Evolutionary conservation across 2,329 filamentous ascomycete species (phyloP).

Genomic region (Hortaea werneckii): DNA sequence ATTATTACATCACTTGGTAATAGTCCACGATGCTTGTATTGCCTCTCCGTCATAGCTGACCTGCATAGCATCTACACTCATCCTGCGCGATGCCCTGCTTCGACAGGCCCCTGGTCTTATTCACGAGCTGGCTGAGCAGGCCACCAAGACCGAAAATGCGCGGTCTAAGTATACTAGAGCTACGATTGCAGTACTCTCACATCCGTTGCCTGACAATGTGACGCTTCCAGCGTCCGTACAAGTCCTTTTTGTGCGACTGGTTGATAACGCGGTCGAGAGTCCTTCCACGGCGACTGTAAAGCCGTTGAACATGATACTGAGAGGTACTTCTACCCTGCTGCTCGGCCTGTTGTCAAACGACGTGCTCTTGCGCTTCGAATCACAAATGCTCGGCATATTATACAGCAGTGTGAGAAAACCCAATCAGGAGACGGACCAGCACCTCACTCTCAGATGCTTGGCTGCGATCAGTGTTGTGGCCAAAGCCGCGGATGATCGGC

Average conservation of each 20-base stretch:
- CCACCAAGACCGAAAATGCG: slow-evolving; percentile 11
- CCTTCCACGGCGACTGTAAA: slow-evolving; percentile 20
- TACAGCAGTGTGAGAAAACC: slow-evolving; percentile 9
- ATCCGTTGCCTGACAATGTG: slow-evolving; percentile 18
- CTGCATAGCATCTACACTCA: slow-evolving; percentile 8
- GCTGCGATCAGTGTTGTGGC: slow-evolving; percentile 26
- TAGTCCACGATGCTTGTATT: not conserved
- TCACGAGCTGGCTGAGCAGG: slow-evolving; percentile 17
- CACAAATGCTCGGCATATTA: slow-evolving; percentile 24
- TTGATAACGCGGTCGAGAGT: slow-evolving; percentile 19
- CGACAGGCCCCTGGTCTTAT: slow-evolving; percentile 22
- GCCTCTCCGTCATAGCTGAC: not conserved
- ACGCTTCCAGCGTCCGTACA: slow-evolving; percentile 24
- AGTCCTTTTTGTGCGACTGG: slow-evolving; percentile 21
- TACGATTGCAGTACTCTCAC: slow-evolving; percentile 20
- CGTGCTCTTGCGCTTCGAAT: slow-evolving; percentile 19
- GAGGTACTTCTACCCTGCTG: slow-evolving; percentile 21
- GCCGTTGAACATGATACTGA: slow-evolving; percentile 23
- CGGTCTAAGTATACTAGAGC: slow-evolving; percentile 13
- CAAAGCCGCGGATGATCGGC: slow-evolving; percentile 12
- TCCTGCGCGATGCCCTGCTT: slow-evolving; percentile 23
- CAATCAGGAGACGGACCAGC: slow-evolving; percentile 15
- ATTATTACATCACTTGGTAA: slow-evolving; percentile 42
- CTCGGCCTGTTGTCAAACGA: slow-evolving; percentile 20
- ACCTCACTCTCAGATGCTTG: slow-evolving; percentile 26